Conservation (phyloP, 2,329 filamentous ascomycete species). For the Cyphellophora europaea region DNA sequence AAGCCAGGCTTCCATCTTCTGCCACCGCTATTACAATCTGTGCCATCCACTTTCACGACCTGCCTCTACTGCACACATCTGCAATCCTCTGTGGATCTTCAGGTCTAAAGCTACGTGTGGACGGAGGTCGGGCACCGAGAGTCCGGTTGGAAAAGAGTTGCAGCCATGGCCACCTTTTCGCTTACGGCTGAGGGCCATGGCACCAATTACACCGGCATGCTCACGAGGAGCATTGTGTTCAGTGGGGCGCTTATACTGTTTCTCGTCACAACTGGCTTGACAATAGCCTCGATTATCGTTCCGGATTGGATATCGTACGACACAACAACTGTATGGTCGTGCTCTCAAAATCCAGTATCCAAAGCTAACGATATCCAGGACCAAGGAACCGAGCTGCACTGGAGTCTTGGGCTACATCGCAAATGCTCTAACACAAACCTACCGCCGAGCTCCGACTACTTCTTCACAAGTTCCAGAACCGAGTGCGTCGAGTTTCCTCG, state of each 20-base stretch:
- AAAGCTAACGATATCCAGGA: slow-evolving; percentile 16
- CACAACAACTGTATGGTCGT: slow-evolving; percentile 29
- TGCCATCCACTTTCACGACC: too few species aligned
- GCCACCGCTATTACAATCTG: too few species aligned
- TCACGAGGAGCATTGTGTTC: slow-evolving; percentile 41
- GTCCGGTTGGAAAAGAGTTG: too few species aligned
- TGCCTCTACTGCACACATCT: too few species aligned
- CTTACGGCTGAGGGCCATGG: slow-evolving; percentile 33
- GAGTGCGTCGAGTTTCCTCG: slow-evolving; percentile 58
- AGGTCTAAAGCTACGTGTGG: too few species aligned
- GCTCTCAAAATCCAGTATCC: neutral
- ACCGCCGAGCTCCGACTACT: slow-evolving; percentile 34
- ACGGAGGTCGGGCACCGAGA: too few species aligned
- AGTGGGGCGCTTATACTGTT: slow-evolving; percentile 33
- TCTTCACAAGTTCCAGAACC: slow-evolving; percentile 44
- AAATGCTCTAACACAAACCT: slow-evolving; percentile 45
- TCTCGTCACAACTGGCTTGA: slow-evolving; percentile 34
- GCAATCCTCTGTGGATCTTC: too few species aligned
- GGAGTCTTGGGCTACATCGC: slow-evolving; percentile 69
- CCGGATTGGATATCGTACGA: slow-evolving; percentile 40
- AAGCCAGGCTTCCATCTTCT: too few species aligned
- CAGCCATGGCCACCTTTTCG: slow-evolving; percentile 30
- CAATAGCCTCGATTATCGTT: slow-evolving; percentile 35
- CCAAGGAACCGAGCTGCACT: slow-evolving; percentile 41
- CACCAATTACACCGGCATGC: slow-evolving; percentile 36